Evolutionary conservation across 805 yeast genomes (phyloP).

Genomic region (Sporopachydermia lactativora): DNA sequence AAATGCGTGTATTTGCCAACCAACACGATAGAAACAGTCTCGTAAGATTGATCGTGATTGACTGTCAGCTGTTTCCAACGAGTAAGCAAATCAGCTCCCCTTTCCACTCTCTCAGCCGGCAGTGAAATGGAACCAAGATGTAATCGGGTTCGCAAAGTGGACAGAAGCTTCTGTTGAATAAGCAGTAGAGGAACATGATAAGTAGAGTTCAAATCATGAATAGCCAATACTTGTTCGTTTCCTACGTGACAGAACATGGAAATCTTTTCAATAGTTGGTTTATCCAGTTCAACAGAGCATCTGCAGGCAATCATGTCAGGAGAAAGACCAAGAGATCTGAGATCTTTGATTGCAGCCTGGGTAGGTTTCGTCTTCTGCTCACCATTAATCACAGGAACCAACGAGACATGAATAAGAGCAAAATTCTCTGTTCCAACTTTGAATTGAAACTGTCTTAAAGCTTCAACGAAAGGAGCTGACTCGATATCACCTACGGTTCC

Average conservation of each 20-base stretch:
- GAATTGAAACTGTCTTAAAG: constrained; percentile 96
- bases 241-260: constrained; percentile 99
- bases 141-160: constrained; percentile 57
- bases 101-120: constrained; percentile 34
- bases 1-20: constrained; percentile 96
- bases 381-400: constrained; percentile 96
- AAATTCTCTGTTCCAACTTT: constrained; percentile 90
- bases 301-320: constrained; percentile 98
- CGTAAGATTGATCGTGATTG: constrained; percentile 69
- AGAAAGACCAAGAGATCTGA: constrained; percentile 85
- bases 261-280: constrained; percentile 82
- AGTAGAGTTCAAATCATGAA: constrained; percentile 92
- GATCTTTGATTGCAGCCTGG: constrained; percentile 95
- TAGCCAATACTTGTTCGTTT: constrained; percentile 93
- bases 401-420: constrained; percentile 90
- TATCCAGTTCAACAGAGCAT: constrained; percentile 72
- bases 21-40: constrained; percentile 83
- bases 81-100: constrained; percentile 54
- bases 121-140: constrained; percentile 34
- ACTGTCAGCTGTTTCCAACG: constrained; percentile 76
- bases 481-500: constrained; percentile 99
- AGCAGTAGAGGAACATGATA: constrained; percentile 93
- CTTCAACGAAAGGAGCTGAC: constrained; percentile 97
- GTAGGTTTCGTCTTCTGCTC: constrained; percentile 99
- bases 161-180: constrained; percentile 73